Conservation (phyloP, 345 rosid species). For the Citrus unshiu region DNA sequence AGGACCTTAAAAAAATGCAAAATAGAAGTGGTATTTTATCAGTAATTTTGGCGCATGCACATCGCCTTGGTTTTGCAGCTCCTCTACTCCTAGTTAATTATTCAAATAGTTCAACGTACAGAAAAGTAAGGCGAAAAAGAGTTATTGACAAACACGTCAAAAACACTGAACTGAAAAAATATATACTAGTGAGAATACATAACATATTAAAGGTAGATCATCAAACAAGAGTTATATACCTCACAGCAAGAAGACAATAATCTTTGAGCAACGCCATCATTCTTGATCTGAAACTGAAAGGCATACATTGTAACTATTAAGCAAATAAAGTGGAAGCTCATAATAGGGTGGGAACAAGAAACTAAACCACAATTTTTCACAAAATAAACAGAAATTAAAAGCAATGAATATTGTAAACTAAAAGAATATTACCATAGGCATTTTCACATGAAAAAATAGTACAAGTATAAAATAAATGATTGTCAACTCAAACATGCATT, state of each 20-base stretch:
- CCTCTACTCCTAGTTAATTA: neutral
- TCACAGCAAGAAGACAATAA: slow-evolving; percentile 74
- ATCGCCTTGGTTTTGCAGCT: neutral
- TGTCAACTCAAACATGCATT: slow-evolving; percentile 5
- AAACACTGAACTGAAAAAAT: neutral
- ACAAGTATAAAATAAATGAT: neutral
- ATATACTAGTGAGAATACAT: neutral
- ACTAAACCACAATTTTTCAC: neutral
- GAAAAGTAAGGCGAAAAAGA: neutral
- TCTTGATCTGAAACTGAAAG: slow-evolving; percentile 49
- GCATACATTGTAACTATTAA: slow-evolving; percentile 20
- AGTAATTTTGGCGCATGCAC: neutral
- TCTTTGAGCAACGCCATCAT: slow-evolving; percentile 61
- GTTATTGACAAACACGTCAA: neutral
- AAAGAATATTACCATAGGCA: neutral
- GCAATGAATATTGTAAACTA: neutral
- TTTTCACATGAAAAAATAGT: neutral
- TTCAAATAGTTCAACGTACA: neutral
- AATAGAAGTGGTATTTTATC: neutral
- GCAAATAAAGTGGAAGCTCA: slow-evolving; percentile 7
- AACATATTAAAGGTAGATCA: neutral
- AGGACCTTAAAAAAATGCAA: neutral
- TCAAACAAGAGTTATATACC: slow-evolving; percentile 37
- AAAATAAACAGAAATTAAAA: neutral
- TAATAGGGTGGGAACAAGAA: neutral